These are phyloP conservation scores for Alternaria alternata DNA, from an alignment of 2,329 filamentous ascomycete genomes.

Conservation along the genomic window DNA sequence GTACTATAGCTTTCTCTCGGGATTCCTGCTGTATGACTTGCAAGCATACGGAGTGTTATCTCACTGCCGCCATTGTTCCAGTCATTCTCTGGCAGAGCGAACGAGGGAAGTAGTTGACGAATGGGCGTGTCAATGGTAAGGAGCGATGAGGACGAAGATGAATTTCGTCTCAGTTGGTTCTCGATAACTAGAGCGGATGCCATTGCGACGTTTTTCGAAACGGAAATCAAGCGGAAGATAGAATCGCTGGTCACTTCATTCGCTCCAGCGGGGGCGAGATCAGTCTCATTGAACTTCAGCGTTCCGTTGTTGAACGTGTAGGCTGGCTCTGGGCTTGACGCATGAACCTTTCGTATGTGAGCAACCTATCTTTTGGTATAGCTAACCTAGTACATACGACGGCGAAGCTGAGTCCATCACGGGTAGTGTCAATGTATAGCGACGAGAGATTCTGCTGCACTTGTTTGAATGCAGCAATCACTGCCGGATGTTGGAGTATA, in stretches of 20 bases:
- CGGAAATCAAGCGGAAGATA: conserved; percentile 41
- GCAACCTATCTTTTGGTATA: not conserved
- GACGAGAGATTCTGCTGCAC: conserved; percentile 27
- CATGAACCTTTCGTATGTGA: conserved; percentile 32
- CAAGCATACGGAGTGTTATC: conserved; percentile 44
- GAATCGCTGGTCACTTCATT: conserved; percentile 39
- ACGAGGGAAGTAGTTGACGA: conserved; percentile 31
- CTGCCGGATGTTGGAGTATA: conserved; percentile 30
- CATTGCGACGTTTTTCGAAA: conserved; percentile 41
- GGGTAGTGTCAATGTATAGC: conserved; percentile 31
- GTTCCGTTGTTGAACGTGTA: conserved; percentile 40
- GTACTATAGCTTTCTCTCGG: conserved; percentile 43
- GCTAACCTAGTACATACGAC: conserved; percentile 28
- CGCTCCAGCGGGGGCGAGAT: not conserved
- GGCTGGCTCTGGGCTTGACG: conserved; percentile 27
- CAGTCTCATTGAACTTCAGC: conserved; percentile 44
- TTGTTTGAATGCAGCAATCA: conserved; percentile 35
- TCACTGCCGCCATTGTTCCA: conserved; percentile 44
- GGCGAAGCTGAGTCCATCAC: conserved; percentile 43
- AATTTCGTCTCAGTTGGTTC: conserved; percentile 18
- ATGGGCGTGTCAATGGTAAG: conserved; percentile 37
- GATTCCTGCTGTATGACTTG: conserved; percentile 41
- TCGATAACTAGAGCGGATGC: conserved; percentile 34
- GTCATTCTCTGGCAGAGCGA: conserved; percentile 32
- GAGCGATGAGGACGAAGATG: not conserved